These are phyloP conservation scores for Vaccinium myrtillus DNA, from an alignment of 148 eudicot genomes.

Conservation along the genomic window DNA sequence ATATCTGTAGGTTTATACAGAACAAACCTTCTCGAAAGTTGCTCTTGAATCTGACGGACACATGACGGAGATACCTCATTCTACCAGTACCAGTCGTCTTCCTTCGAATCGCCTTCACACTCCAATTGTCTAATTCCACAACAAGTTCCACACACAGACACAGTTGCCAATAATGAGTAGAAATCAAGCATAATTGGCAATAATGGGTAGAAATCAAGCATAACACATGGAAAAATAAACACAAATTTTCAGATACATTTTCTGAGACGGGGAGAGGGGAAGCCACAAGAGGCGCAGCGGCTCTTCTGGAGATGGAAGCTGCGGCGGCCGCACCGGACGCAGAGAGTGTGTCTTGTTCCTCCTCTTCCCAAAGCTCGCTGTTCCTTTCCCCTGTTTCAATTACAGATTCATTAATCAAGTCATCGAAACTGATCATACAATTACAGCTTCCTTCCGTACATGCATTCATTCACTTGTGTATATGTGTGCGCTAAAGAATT, in stretches of 20 bases:
- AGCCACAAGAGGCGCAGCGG: constrained; percentile 69
- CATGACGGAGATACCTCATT: constrained; percentile 58
- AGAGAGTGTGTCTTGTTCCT: constrained; percentile 84
- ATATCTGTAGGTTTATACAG: too few species aligned
- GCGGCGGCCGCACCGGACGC: constrained; percentile 70
- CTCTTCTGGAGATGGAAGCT: constrained; percentile 84
- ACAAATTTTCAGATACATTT: constrained; percentile 32
- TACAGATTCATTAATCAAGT: neutral
- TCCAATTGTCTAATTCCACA: constrained; percentile 63
- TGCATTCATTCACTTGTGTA: neutral
- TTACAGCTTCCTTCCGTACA: neutral
- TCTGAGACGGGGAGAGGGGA: constrained; percentile 65
- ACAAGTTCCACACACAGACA: neutral
- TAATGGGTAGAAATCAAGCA: neutral
- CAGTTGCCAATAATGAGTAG: neutral
- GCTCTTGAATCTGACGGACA: constrained; percentile 1
- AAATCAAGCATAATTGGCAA: neutral
- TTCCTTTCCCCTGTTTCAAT: constrained; percentile 44
- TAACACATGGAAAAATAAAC: too few species aligned
- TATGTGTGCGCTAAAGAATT: neutral
- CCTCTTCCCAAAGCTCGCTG: constrained; percentile 70
- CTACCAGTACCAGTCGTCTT: constrained; percentile 84
- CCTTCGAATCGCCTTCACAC: constrained; percentile 74
- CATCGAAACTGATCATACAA: neutral
- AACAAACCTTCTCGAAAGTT: neutral